These are phyloP conservation scores for Capronia americana DNA, from an alignment of 2,329 filamentous ascomycete species.

Conservation along the genomic window DNA sequence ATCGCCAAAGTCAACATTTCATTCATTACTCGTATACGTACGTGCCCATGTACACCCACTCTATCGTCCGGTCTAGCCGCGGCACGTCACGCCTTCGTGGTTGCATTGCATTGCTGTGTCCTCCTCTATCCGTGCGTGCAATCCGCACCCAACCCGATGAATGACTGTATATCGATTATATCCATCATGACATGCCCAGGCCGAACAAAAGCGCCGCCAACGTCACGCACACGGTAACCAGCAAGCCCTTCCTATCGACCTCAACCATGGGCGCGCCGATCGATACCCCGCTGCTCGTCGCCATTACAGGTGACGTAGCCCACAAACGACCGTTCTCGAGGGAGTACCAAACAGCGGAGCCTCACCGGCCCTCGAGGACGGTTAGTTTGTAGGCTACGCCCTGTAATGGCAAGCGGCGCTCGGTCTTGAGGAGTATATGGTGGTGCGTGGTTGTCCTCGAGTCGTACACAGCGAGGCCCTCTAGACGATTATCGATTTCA, in stretches of 20 bases:
- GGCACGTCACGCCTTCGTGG: not conserved
- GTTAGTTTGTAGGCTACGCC: too few relatives aligned
- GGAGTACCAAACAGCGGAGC: too few relatives aligned
- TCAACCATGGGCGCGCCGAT: slow-evolving; percentile 25
- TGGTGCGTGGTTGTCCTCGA: too few relatives aligned
- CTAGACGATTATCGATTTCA: too few relatives aligned
- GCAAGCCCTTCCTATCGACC: slow-evolving; percentile 21
- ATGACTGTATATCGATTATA: not conserved
- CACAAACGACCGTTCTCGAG: too few relatives aligned
- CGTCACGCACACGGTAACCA: slow-evolving; percentile 28
- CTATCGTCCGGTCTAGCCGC: not conserved
- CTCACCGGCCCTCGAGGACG: too few relatives aligned
- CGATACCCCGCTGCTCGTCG: slow-evolving; percentile 23
- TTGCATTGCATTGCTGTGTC: not conserved
- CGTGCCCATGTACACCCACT: not conserved
- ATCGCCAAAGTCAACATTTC: too few relatives aligned
- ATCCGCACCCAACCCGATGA: not conserved
- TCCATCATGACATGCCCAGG: slow-evolving; percentile 30
- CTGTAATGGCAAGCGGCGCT: too few relatives aligned
- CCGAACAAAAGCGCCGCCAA: slow-evolving; percentile 34
- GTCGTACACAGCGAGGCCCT: too few relatives aligned
- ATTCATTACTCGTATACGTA: not conserved
- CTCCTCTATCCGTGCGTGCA: slow-evolving; percentile 1
- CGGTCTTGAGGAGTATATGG: too few relatives aligned
- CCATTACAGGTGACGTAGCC: too few relatives aligned